A percentile compares a stretch with the other conserved stretches of the same genome.
Evolutionary conservation across 208 protist species (phyloP).

Genomic region (Acanthamoeba healyi): DNA sequence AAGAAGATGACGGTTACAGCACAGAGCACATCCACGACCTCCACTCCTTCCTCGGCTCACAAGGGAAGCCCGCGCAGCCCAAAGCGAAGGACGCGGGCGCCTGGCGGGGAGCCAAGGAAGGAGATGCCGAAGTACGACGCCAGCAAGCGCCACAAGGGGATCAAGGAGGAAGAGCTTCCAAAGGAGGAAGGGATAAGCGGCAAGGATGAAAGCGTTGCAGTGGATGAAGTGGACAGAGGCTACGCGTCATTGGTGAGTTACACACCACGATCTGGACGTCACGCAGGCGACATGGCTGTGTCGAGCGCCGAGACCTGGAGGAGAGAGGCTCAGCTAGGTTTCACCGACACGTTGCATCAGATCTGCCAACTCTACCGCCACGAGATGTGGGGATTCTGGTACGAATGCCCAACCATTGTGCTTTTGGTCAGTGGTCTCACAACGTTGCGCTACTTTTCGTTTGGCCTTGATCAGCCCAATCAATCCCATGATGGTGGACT

Average conservation of each 20-base stretch:
- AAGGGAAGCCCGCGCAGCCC: not conserved
- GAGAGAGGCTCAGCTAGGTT: not conserved
- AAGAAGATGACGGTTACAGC: not conserved
- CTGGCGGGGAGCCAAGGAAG: not conserved
- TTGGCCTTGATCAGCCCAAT: too few relatives aligned
- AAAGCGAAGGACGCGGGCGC: not conserved
- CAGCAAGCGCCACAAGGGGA: not conserved
- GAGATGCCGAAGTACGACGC: not conserved
- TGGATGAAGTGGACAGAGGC: not conserved
- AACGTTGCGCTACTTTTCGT: too few relatives aligned
- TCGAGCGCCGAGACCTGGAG: too few relatives aligned
- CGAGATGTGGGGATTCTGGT: constrained; percentile 26
- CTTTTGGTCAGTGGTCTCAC: too few relatives aligned
- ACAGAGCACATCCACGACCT: not conserved
- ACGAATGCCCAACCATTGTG: not conserved
- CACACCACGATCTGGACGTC: too few relatives aligned
- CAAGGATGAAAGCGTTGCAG: not conserved
- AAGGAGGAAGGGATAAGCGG: not conserved
- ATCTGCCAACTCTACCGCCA: constrained; percentile 3
- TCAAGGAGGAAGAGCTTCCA: not conserved
- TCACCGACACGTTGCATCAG: not conserved
- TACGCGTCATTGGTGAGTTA: too few relatives aligned
- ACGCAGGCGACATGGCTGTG: too few relatives aligned
- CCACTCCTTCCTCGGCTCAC: too few relatives aligned
- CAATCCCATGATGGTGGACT: constrained; percentile 11